Conservation (phyloP, 73 alveolate genomes). For the Paramecium biaurelia region DNA sequence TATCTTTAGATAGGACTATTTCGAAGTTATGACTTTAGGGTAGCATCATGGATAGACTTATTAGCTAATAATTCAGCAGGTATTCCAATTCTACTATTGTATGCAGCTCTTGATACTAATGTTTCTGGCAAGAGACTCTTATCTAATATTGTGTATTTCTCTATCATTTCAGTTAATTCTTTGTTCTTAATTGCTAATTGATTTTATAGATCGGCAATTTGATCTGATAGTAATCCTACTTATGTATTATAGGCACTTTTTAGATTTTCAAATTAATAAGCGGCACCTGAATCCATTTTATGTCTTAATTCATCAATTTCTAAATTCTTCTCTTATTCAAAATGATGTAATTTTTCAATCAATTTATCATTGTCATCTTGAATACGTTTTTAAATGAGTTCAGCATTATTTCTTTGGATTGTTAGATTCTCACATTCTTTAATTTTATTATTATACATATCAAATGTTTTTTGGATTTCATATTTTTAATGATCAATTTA, state of each 20-base stretch:
- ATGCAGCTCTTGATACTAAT: not conserved
- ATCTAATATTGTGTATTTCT: constrained; percentile 41
- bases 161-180: constrained; percentile 35
- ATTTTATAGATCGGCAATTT: not conserved
- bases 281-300: constrained; percentile 52
- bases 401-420: not conserved
- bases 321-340: constrained; percentile 19
- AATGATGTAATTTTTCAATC: not conserved
- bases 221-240: constrained; percentile 36
- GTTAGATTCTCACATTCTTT: constrained; percentile 46
- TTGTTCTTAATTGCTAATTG: not conserved
- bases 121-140: constrained; percentile 22
- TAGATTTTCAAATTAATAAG: constrained; percentile 30
- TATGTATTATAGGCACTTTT: constrained; percentile 50
- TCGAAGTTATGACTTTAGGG: constrained; percentile 14
- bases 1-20: constrained; percentile 35
- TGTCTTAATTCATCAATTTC: constrained; percentile 49
- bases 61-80: constrained; percentile 51
- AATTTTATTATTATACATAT: constrained; percentile 5
- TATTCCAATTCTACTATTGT: constrained; percentile 49
- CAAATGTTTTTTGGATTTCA: constrained; percentile 11
- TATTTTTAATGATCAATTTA: constrained; percentile 29
- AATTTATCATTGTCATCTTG: constrained; percentile 40
- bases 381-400: not conserved
- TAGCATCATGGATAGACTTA: constrained; percentile 33